Conservation (phyloP, 2,329 filamentous ascomycete genomes). For the Cadophora sp. region DNA sequence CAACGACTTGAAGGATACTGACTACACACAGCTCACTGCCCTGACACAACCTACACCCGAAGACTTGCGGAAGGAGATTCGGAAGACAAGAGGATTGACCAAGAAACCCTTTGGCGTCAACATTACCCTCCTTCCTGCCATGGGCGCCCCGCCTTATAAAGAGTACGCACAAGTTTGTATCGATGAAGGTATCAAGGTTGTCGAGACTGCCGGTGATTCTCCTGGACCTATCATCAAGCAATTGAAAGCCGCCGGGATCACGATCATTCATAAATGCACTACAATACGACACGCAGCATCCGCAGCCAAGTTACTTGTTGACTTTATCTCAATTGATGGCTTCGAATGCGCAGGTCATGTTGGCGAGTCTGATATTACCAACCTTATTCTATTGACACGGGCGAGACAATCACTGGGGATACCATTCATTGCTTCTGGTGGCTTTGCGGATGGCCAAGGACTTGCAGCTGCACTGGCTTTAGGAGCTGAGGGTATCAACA, state of each 20-base stretch:
- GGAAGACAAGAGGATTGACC: conserved; percentile 79
- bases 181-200: conserved; percentile 88
- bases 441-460: conserved; percentile 93
- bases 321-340: conserved; percentile 95
- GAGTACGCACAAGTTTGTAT: conserved; percentile 93
- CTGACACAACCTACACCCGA: conserved; percentile 93
- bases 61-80: conserved; percentile 92
- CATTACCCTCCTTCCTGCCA: conserved; percentile 87
- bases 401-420: conserved; percentile 84
- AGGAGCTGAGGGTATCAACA: conserved; percentile 94
- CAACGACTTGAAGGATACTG: too few species aligned
- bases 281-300: conserved; percentile 92
- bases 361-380: conserved; percentile 86
- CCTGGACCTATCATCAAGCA: conserved; percentile 90
- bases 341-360: conserved; percentile 96
- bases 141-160: conserved; percentile 89
- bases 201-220: conserved; percentile 91
- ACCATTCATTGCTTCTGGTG: conserved; percentile 94
- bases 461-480: conserved; percentile 89
- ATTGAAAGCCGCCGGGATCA: conserved; percentile 81
- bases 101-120: conserved; percentile 88
- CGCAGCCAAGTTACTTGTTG: conserved; percentile 91
- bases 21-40: too few species aligned
- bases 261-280: conserved; percentile 95
- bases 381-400: conserved; percentile 84